phyloP scores from a whole-genome alignment of 345 rosid species.

The Laguncularia racemosa region DNA sequence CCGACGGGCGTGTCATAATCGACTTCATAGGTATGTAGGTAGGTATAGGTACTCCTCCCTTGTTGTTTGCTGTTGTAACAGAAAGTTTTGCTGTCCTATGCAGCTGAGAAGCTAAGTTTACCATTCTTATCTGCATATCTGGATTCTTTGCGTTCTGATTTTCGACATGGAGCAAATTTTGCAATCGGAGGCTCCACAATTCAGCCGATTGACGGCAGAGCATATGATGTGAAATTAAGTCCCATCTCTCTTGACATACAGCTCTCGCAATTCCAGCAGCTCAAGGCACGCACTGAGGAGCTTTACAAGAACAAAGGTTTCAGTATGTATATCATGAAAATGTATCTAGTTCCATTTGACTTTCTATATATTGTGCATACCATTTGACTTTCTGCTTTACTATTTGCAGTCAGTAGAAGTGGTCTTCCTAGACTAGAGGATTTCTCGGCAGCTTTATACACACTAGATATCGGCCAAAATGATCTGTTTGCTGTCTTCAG shows the following conservation, averaged over 20 bases:
- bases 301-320: too few species aligned
- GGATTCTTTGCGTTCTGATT: slow-evolving; percentile 58
- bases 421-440: slow-evolving; percentile 10
- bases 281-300: too few species aligned
- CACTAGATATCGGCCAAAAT: slow-evolving; percentile 15
- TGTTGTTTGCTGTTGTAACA: background rate
- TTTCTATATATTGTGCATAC: background rate
- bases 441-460: slow-evolving; percentile 12
- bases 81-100: background rate
- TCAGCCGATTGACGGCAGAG: background rate
- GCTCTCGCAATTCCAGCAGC: background rate
- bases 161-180: slow-evolving; percentile 63
- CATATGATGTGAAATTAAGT: slow-evolving; percentile 42
- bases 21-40: slow-evolving; percentile 52
- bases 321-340: too few species aligned
- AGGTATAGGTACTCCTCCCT: background rate
- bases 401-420: background rate
- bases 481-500: slow-evolving; percentile 3
- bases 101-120: slow-evolving; percentile 45
- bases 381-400: background rate
- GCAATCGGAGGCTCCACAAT: slow-evolving; percentile 81
- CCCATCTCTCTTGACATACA: slow-evolving; percentile 65
- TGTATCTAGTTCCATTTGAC: too few species aligned
- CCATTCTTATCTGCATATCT: slow-evolving; percentile 59
- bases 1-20: slow-evolving; percentile 65